Evolutionary conservation across 192 early-diverging fungal genomes (phyloP).

Genomic region (Geranomyces michiganensis): DNA sequence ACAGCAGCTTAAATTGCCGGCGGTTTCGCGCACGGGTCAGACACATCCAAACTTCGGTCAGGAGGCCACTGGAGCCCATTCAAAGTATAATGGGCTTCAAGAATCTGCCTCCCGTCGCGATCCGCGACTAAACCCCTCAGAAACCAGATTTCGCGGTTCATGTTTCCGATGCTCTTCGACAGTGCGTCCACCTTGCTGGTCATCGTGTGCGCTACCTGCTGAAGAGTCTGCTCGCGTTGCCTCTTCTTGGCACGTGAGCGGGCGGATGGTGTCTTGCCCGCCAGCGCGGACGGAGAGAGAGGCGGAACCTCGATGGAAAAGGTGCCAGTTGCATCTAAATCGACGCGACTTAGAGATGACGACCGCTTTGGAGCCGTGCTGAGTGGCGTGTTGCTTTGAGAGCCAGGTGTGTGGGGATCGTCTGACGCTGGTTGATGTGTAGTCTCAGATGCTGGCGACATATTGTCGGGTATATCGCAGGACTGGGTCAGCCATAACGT

Average conservation of each 20-base stretch:
- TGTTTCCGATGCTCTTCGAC: neutral
- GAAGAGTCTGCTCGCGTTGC: neutral
- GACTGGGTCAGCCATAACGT: too few relatives aligned
- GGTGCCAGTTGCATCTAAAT: too few relatives aligned
- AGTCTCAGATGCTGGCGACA: too few relatives aligned
- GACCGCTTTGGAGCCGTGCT: too few relatives aligned
- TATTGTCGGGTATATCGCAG: too few relatives aligned
- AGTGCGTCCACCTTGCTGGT: conserved; percentile 8
- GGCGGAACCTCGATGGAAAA: neutral
- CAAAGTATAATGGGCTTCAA: conserved; percentile 9
- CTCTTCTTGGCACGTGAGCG: conserved; percentile 3
- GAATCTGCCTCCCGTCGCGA: conserved; percentile 6
- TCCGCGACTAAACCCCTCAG: conserved; percentile 10
- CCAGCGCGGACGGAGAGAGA: neutral
- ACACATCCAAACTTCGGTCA: too few relatives aligned
- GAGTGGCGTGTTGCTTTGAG: too few relatives aligned
- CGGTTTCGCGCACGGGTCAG: too few relatives aligned
- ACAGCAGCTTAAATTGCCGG: too few relatives aligned
- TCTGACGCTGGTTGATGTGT: too few relatives aligned
- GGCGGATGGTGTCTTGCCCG: conserved; percentile 5
- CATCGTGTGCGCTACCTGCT: conserved; percentile 3
- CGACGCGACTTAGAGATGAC: too few relatives aligned
- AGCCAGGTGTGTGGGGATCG: too few relatives aligned
- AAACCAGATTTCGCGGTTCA: conserved; percentile 6
- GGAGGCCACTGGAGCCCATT: conserved; percentile 4